Percentiles rank a stretch among this genome's conserved stretches.
phyloP scores from a whole-genome alignment of 129 eudicot species.

The Centella asiatica region DNA sequence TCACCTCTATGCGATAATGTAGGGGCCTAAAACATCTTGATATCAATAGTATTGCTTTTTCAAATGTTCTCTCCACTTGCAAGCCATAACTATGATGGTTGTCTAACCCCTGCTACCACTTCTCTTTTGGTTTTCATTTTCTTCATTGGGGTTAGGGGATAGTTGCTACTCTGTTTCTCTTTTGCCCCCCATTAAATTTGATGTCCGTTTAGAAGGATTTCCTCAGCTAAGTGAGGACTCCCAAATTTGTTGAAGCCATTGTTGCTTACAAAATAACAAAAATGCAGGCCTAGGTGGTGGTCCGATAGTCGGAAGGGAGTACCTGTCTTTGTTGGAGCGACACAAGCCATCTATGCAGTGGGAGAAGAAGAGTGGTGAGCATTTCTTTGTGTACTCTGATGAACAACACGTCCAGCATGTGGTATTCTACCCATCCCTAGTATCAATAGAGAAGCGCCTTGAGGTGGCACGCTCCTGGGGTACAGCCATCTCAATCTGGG shows the following conservation, averaged over 20 bases:
- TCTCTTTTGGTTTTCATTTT: no score
- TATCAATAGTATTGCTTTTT: no score
- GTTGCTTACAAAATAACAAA: constrained; percentile 4
- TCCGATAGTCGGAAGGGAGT: constrained; percentile 74
- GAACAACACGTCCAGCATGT: constrained; percentile 44
- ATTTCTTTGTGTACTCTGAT: constrained; percentile 68
- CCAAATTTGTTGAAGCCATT: not conserved
- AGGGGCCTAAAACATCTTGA: no score
- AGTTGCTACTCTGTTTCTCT: no score
- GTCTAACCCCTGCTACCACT: no score
- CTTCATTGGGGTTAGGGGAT: no score
- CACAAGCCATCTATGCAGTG: constrained; percentile 65
- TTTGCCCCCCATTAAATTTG: no score
- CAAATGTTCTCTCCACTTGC: no score
- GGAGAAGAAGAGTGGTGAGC: constrained; percentile 78
- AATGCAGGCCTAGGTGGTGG: constrained; percentile 72
- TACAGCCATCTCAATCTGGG: constrained; percentile 90
- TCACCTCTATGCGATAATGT: no score
- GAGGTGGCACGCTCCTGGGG: constrained; percentile 79
- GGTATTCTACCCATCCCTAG: constrained; percentile 72
- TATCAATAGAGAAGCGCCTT: constrained; percentile 61
- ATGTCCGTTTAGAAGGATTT: no score
- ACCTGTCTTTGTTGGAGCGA: constrained; percentile 66
- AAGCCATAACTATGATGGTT: no score
- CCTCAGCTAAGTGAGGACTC: not conserved